Percentiles rank a stretch among this genome's conserved stretches.
Evolutionary conservation across 129 eudicot species (phyloP).

Genomic region (Flaveria bidentis): DNA sequence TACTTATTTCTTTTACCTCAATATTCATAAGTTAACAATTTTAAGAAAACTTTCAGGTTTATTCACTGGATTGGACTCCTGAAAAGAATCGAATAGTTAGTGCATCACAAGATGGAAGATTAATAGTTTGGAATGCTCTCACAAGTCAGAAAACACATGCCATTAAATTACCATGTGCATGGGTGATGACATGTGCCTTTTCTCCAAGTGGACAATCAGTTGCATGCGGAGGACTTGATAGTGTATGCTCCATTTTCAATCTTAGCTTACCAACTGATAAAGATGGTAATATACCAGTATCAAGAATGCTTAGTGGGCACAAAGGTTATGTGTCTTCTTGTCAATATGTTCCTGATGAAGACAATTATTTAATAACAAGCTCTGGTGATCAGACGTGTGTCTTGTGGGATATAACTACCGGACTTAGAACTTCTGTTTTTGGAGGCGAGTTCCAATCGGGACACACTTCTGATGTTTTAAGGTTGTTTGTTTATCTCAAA

Average conservation of each 20-base stretch:
- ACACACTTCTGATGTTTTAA: conserved; percentile 83
- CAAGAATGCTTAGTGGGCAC: conserved; percentile 84
- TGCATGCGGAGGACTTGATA: conserved; percentile 97
- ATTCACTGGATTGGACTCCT: conserved; percentile 94
- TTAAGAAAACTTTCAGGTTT: conserved; percentile 49
- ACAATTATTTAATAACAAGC: conserved; percentile 73
- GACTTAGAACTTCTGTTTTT: conserved; percentile 80
- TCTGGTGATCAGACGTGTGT: conserved; percentile 96
- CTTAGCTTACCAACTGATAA: conserved; percentile 70
- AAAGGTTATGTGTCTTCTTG: conserved; percentile 93
- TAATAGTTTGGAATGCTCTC: conserved; percentile 96
- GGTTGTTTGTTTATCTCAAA: conserved; percentile 42
- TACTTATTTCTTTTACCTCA: background rate
- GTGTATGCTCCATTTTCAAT: conserved; percentile 85
- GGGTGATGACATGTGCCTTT: conserved; percentile 99
- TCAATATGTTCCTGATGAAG: conserved; percentile 94
- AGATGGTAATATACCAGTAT: conserved; percentile 82
- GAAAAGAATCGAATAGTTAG: conserved; percentile 90
- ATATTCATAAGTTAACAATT: background rate
- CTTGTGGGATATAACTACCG: conserved; percentile 91
- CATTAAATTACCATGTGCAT: conserved; percentile 89
- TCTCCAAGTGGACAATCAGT: conserved; percentile 92
- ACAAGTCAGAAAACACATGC: conserved; percentile 97
- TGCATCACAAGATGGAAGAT: conserved; percentile 96
- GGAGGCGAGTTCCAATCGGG: conserved; percentile 97